Percentiles rank a stretch among this genome's conserved stretches.
Evolutionary conservation across 2,329 filamentous ascomycete genomes (phyloP).

Genomic region (Paraphoma chrysanthemicola): DNA sequence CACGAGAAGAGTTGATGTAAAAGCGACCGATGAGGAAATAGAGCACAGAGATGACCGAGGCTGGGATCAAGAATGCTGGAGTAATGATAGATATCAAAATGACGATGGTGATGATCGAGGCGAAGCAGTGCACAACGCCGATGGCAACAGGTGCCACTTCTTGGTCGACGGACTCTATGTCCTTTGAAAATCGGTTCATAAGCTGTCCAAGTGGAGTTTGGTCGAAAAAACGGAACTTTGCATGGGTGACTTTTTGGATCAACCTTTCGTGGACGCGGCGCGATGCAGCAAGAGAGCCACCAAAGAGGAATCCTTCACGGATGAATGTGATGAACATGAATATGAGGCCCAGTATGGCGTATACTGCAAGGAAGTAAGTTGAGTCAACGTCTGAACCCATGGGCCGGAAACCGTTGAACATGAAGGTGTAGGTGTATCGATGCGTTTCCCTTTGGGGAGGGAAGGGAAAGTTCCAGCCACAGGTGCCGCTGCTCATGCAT

Average conservation of each 20-base stretch:
- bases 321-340: slow-evolving; percentile 84
- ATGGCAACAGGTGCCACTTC: slow-evolving; percentile 94
- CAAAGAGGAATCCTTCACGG: slow-evolving; percentile 88
- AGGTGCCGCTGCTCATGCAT: slow-evolving; percentile 59
- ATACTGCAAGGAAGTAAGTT: slow-evolving; percentile 81
- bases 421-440: slow-evolving; percentile 46
- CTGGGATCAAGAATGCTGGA: slow-evolving; percentile 87
- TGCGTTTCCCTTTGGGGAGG: slow-evolving; percentile 29
- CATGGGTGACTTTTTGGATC: slow-evolving; percentile 80
- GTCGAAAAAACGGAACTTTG: slow-evolving; percentile 98
- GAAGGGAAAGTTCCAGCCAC: slow-evolving; percentile 54
- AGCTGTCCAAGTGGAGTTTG: slow-evolving; percentile 93
- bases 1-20: slow-evolving; percentile 91
- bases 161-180: slow-evolving; percentile 92
- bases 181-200: slow-evolving; percentile 99
- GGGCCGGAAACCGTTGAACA: slow-evolving; percentile 49
- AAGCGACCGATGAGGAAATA: slow-evolving; percentile 86
- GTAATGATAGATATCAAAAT: slow-evolving; percentile 87
- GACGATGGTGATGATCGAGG: slow-evolving; percentile 81
- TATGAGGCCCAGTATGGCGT: slow-evolving; percentile 77
- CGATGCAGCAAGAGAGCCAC: slow-evolving; percentile 88
- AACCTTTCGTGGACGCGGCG: slow-evolving; percentile 81
- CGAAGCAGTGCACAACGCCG: slow-evolving; percentile 70
- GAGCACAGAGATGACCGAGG: slow-evolving; percentile 79
- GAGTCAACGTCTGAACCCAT: slow-evolving; percentile 71